Percentiles rank a stretch among this genome's conserved stretches.
Evolutionary conservation across 768 basidiomycete species (phyloP).

Genomic region (Xanthoconium purpureum): DNA sequence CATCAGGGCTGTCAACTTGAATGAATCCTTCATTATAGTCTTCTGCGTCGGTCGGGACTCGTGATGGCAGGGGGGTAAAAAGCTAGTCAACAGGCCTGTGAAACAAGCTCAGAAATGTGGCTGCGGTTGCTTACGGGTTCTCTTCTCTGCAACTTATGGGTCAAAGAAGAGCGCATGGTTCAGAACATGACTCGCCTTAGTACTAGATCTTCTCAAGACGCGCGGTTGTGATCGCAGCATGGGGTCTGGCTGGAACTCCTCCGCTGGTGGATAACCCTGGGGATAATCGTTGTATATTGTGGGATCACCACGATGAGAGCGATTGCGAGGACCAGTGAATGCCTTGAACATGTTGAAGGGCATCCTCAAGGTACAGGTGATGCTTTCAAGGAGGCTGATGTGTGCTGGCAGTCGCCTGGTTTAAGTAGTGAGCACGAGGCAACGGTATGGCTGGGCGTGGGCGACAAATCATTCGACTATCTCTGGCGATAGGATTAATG

Average conservation of each 20-base stretch:
- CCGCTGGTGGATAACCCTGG: slow-evolving; percentile 28
- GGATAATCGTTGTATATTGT: slow-evolving; percentile 25
- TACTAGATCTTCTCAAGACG: slow-evolving; percentile 28
- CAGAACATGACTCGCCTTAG: slow-evolving; percentile 19
- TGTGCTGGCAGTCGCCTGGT: slow-evolving; percentile 6
- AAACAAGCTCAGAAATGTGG: slow-evolving; percentile 3
- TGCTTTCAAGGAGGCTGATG: slow-evolving; percentile 16
- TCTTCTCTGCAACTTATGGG: slow-evolving; percentile 23
- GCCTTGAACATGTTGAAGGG: slow-evolving; percentile 39
- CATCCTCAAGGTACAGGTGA: slow-evolving; percentile 27
- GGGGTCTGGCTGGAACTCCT: slow-evolving; percentile 24
- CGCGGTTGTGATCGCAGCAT: slow-evolving; percentile 20
- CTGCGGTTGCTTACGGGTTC: slow-evolving; percentile 27
- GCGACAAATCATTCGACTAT: slow-evolving; percentile 2
- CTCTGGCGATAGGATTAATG: neutral
- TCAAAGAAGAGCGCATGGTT: slow-evolving; percentile 10
- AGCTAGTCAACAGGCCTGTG: slow-evolving; percentile 18
- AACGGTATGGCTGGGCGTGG: slow-evolving; percentile 34
- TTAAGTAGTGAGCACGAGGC: slow-evolving; percentile 28
- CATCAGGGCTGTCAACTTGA: slow-evolving; percentile 31
- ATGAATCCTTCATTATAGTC: slow-evolving; percentile 32
- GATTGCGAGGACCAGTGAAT: slow-evolving; percentile 34
- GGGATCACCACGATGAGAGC: slow-evolving; percentile 25
- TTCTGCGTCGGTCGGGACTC: slow-evolving; percentile 31
- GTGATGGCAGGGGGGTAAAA: slow-evolving; percentile 34